Base-by-base conservation (phyloP, 2,329 filamentous ascomycete species). In the Cladophialophora exuberans region DNA sequence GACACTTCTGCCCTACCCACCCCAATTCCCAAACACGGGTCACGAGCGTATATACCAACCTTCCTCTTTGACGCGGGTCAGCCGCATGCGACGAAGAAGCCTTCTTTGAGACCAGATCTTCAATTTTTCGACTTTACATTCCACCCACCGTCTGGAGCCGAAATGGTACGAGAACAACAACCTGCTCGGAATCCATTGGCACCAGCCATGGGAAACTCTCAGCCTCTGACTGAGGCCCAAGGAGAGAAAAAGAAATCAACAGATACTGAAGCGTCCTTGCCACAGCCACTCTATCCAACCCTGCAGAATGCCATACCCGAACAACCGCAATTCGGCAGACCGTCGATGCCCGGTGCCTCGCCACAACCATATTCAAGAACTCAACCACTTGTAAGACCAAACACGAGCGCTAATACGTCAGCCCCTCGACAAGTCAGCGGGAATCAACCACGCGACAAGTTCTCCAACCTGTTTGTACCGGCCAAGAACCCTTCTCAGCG, bases 321-420 rank as follows among this genome's bases (percentile, higher is more conserved):
- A n/a, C 50, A 74, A 26, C 74, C 79, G 33, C 76, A 84, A 63
- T 86, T 85, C 64, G 83, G 83, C 47, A 79, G 80, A 62, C 74
- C 83, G 1, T 84, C 81, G 58, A 80, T 82, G 13, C 69, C 85
- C 53, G 73, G 80, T 28, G 43, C 67, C 64, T 43, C 62, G 60
- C 23, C 70, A 61, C 75, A 78, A 66, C 71, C 79, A 59, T 62
- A 73, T 66, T 65, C 76, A 70, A 59, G 67, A 67, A 23, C 69
- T 76, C 57, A 70, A 76, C 79, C 82, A 54, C 79, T 60, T 23
- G 51, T 80, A 56, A 71, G 76, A 52, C 66, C 64, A 13, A 26
- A 66, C 31, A 25, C 9, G 23, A 47, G 44, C 39, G 59, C 64
- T 10, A 62, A 57, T 38, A 46, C 48, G 23, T 55, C 56, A 1